Evolutionary conservation across 345 rosid species (phyloP).

Genomic region (Lepidium sativum): DNA sequence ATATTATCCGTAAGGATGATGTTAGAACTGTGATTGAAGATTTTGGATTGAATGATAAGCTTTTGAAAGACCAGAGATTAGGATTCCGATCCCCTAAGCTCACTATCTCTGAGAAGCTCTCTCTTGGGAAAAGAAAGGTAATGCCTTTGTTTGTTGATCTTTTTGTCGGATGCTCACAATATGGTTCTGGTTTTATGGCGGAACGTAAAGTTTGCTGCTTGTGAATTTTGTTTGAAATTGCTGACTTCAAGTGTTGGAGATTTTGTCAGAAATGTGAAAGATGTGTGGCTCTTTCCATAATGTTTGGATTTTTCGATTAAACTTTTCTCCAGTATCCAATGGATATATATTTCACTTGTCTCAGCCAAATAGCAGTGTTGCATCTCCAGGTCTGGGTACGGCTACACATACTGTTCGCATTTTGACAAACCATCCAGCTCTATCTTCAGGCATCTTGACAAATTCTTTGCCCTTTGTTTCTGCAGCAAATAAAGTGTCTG

Average conservation of each 20-base stretch:
- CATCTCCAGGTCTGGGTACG: slow-evolving; percentile 37
- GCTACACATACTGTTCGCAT: slow-evolving; percentile 21
- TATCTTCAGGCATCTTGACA: slow-evolving; percentile 38
- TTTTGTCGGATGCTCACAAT: neutral
- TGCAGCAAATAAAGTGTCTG: slow-evolving; percentile 22
- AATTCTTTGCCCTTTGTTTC: slow-evolving; percentile 27
- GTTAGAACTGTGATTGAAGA: slow-evolving; percentile 64
- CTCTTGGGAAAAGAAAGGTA: slow-evolving; percentile 64
- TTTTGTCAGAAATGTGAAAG: neutral
- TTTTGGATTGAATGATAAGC: slow-evolving; percentile 57
- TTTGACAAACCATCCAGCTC: slow-evolving; percentile 20
- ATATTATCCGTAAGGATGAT: slow-evolving; percentile 50
- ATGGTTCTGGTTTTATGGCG: neutral
- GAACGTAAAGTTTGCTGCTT: neutral
- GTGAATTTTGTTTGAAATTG: neutral
- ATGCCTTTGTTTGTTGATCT: neutral
- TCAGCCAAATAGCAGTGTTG: slow-evolving; percentile 37
- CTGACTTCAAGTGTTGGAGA: neutral
- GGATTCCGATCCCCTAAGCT: slow-evolving; percentile 44
- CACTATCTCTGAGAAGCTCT: slow-evolving; percentile 63
- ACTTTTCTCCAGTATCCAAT: slow-evolving; percentile 24
- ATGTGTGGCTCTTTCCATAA: neutral
- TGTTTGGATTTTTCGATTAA: neutral
- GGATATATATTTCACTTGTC: slow-evolving; percentile 36
- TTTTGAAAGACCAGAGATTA: slow-evolving; percentile 46